Percentiles rank a stretch among this genome's conserved stretches.
These are phyloP conservation scores for Citrullus mucosospermus DNA, from an alignment of 306 rosid species.

Conservation along the genomic window DNA sequence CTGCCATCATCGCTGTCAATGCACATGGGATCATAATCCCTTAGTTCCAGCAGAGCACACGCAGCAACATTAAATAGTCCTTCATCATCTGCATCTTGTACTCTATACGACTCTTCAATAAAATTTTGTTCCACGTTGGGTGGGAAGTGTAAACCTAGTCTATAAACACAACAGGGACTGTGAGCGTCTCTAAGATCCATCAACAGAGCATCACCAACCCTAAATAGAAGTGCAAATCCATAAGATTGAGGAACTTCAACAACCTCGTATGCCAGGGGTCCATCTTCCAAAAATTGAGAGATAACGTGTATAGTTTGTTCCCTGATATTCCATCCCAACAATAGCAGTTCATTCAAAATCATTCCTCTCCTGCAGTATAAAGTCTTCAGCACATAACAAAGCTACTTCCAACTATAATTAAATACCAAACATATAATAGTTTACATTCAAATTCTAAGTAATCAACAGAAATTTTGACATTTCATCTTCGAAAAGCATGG, in stretches of 20 bases:
- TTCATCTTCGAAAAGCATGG: background rate
- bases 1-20: constrained; percentile 55
- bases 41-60: constrained; percentile 73
- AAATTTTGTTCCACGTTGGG: constrained; percentile 59
- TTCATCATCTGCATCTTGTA: constrained; percentile 78
- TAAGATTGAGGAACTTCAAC: constrained; percentile 69
- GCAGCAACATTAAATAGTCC: constrained; percentile 77
- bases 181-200: constrained; percentile 76
- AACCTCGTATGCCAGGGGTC: constrained; percentile 62
- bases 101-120: constrained; percentile 60
- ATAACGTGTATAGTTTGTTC: constrained; percentile 35
- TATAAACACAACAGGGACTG: constrained; percentile 48
- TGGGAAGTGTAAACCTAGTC: constrained; percentile 51
- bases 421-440: constrained; percentile 12
- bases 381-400: constrained; percentile 8
- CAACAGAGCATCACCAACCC: constrained; percentile 78
- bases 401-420: constrained; percentile 6
- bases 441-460: constrained; percentile 11
- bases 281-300: constrained; percentile 54
- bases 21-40: constrained; percentile 92
- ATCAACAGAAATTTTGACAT: constrained; percentile 2
- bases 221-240: constrained; percentile 76
- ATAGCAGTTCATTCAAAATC: constrained; percentile 46
- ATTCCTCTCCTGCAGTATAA: constrained; percentile 46
- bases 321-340: constrained; percentile 69